Conservation (phyloP, 495 filamentous ascomycete species). For the Lepidopterella palustris region DNA sequence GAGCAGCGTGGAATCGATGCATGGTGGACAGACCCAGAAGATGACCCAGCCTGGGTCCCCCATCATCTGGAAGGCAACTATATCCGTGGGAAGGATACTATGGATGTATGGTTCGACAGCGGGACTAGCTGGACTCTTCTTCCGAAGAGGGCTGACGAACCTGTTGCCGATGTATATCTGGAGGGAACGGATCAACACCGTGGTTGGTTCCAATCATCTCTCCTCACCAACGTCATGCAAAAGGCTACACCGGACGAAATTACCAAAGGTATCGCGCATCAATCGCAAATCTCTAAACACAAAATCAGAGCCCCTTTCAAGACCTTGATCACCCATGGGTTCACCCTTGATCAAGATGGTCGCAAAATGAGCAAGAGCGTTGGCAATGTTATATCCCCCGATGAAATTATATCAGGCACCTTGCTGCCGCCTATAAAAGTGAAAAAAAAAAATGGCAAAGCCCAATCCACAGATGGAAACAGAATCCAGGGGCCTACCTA, state of each 20-base stretch:
- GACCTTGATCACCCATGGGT: slow-evolving; percentile 87
- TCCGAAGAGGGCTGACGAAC: slow-evolving; percentile 35
- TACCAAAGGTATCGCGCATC: slow-evolving; percentile 28
- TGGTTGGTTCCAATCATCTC: slow-evolving; percentile 98
- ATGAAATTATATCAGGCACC: slow-evolving; percentile 75
- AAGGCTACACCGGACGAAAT: slow-evolving; percentile 37
- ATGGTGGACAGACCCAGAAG: slow-evolving; percentile 81
- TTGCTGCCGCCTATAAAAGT: slow-evolving; percentile 55
- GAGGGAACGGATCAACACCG: slow-evolving; percentile 95
- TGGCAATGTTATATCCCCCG: slow-evolving; percentile 79
- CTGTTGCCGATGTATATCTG: slow-evolving; percentile 78
- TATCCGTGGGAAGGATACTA: slow-evolving; percentile 83
- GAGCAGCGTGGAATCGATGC: slow-evolving; percentile 72
- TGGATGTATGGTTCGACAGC: slow-evolving; percentile 99
- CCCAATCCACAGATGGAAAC: slow-evolving; percentile 36
- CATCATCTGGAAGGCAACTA: slow-evolving; percentile 48
- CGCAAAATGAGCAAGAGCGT: slow-evolving; percentile 98
- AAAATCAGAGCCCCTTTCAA: slow-evolving; percentile 59
- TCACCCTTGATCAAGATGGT: slow-evolving; percentile 79
- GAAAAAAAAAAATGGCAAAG: slow-evolving; percentile 48
- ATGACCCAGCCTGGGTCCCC: slow-evolving; percentile 70
- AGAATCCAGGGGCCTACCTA: slow-evolving; percentile 32
- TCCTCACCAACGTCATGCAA: slow-evolving; percentile 74
- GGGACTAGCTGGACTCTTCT: slow-evolving; percentile 85
- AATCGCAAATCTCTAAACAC: slow-evolving; percentile 19